Evolutionary conservation across 1,284 basidiomycete species (phyloP).

Genomic region (Tausonia pullulans): DNA sequence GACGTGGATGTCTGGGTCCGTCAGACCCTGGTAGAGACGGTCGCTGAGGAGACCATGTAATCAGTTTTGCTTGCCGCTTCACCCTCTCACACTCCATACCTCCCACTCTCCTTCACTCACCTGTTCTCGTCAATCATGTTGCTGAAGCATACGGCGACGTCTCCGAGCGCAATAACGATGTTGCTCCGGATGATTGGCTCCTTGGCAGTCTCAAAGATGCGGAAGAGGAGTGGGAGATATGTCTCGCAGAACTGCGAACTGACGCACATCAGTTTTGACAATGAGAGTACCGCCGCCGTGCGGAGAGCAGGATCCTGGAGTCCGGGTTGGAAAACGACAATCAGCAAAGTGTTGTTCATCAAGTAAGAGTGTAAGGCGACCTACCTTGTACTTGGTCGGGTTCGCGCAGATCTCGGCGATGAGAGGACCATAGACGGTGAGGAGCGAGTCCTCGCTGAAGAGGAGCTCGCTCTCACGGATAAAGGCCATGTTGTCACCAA

Average conservation of each 20-base stretch:
- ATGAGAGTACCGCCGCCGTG: slow-evolving; percentile 73
- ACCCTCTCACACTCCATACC: no score
- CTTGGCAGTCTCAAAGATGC: slow-evolving; percentile 79
- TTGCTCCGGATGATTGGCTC: slow-evolving; percentile 86
- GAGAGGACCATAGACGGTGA: slow-evolving; percentile 79
- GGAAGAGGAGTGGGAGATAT: slow-evolving; percentile 79
- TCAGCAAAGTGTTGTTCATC: neutral
- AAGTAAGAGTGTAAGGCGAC: slow-evolving; percentile 13
- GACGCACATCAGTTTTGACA: slow-evolving; percentile 95
- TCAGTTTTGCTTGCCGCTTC: no score
- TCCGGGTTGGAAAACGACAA: neutral
- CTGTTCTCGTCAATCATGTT: slow-evolving; percentile 75
- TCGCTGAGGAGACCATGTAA: slow-evolving; percentile 45
- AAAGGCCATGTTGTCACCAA: slow-evolving; percentile 76
- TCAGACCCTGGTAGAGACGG: slow-evolving; percentile 84
- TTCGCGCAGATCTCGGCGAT: slow-evolving; percentile 75
- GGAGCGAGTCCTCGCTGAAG: slow-evolving; percentile 69
- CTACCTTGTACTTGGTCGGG: slow-evolving; percentile 74
- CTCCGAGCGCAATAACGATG: slow-evolving; percentile 92
- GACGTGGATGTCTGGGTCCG: slow-evolving; percentile 73
- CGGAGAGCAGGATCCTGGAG: slow-evolving; percentile 69
- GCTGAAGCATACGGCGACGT: slow-evolving; percentile 93
- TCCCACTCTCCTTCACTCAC: neutral
- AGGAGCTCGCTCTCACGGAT: slow-evolving; percentile 82
- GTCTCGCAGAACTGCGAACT: slow-evolving; percentile 87